Evolutionary conservation across 2,329 filamentous ascomycete species (phyloP).

Genomic region (Colletotrichum gigasporum): DNA sequence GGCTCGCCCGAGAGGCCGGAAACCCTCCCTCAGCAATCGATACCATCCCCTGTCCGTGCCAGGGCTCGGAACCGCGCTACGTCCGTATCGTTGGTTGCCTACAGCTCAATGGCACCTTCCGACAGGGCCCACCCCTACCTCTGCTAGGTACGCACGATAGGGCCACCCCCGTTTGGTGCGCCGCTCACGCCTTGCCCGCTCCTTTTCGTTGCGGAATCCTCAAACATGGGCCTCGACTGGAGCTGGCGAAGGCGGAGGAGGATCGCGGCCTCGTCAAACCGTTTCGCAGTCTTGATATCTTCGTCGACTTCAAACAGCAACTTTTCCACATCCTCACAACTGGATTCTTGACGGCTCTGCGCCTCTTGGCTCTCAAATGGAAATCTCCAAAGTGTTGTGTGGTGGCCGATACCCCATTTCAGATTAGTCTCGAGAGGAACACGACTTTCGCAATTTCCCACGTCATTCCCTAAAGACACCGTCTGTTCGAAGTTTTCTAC

Average conservation of each 20-base stretch:
- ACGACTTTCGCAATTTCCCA: neutral
- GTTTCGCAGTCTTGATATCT: neutral
- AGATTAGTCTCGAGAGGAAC: neutral
- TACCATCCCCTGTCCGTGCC: slow-evolving; percentile 23
- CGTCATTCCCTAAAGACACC: neutral
- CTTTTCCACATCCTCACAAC: neutral
- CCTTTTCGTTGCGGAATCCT: neutral
- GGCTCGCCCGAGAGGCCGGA: slow-evolving; percentile 22
- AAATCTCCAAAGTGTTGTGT: neutral
- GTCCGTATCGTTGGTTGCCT: slow-evolving; percentile 30
- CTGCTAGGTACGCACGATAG: neutral
- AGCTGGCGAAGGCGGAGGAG: neutral
- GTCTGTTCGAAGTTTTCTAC: neutral
- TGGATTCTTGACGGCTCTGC: neutral
- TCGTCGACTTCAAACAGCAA: neutral
- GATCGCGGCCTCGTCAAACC: neutral
- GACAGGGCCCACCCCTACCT: slow-evolving; percentile 11
- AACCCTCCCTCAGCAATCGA: slow-evolving; percentile 16
- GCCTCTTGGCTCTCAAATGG: neutral
- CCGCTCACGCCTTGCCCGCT: neutral
- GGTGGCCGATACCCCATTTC: neutral
- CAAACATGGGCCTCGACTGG: neutral
- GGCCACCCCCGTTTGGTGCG: neutral
- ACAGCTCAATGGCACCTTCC: slow-evolving; percentile 20
- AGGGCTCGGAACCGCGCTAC: slow-evolving; percentile 25